These are phyloP conservation scores for Globisporangium radiosum DNA, from an alignment of 352 stramenopile genomes.

Conservation along the genomic window DNA sequence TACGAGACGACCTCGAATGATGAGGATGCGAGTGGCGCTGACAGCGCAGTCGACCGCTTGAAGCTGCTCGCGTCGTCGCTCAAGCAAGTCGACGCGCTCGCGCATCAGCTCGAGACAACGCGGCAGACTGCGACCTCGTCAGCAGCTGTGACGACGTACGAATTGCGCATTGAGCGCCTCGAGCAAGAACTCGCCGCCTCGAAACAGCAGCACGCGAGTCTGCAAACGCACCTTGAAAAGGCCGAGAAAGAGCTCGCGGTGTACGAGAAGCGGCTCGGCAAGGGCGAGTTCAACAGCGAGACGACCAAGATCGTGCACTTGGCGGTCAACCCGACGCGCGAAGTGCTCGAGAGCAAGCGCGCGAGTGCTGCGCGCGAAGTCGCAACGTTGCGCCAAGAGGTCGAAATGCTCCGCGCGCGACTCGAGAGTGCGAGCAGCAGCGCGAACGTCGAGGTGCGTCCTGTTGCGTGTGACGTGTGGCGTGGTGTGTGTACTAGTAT, in stretches of 20 bases:
- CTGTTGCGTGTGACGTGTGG: no score
- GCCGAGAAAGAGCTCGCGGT: constrained; percentile 51
- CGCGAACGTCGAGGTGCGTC: constrained; percentile 24
- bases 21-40: constrained; percentile 19
- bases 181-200: constrained; percentile 35
- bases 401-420: constrained; percentile 41
- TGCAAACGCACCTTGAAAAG: constrained; percentile 59
- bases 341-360: constrained; percentile 42
- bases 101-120: constrained; percentile 31
- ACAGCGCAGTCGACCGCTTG: constrained; percentile 26
- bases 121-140: constrained; percentile 33
- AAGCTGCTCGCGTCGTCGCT: constrained; percentile 38
- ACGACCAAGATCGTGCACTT: constrained; percentile 87
- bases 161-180: constrained; percentile 38
- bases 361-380: constrained; percentile 19
- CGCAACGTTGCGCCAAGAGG: constrained; percentile 41
- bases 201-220: constrained; percentile 38
- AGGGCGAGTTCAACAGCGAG: constrained; percentile 71
- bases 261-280: constrained; percentile 66
- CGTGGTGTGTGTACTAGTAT: background rate
- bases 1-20: constrained; percentile 44
- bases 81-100: constrained; percentile 39
- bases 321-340: constrained; percentile 73
- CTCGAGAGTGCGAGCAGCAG: constrained; percentile 26
- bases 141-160: constrained; percentile 33